Percentiles rank a stretch among this genome's conserved stretches.
phyloP scores from a whole-genome alignment of 768 basidiomycete genomes.

The Phaeotremella skinneri region DNA sequence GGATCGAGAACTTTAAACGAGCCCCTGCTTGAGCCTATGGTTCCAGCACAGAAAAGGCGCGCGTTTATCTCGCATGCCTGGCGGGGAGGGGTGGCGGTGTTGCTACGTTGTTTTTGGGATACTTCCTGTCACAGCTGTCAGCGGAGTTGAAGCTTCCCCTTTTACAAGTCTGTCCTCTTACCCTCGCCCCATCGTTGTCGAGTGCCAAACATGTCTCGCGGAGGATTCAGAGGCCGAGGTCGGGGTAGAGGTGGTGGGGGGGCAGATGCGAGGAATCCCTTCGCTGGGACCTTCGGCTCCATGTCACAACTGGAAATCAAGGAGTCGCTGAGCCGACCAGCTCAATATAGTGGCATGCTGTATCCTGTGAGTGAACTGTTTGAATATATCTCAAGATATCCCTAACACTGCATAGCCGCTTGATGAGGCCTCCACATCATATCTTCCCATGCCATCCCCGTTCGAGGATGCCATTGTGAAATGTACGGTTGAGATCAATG shows the following conservation, averaged over 20 bases:
- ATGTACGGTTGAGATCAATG: conserved; percentile 24
- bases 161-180: too few species aligned
- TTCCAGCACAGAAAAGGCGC: too few species aligned
- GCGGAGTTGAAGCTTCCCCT: too few species aligned
- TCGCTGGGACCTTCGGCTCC: conserved; percentile 14
- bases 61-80: too few species aligned
- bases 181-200: too few species aligned
- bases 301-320: conserved; percentile 19
- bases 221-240: conserved; percentile 33
- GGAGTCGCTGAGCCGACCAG: conserved; percentile 18
- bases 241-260: conserved; percentile 31
- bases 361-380: conserved; percentile 35
- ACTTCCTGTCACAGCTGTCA: too few species aligned
- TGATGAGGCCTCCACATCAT: conserved; percentile 19
- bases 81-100: too few species aligned
- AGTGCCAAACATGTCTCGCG: conserved; percentile 40
- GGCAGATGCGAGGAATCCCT: conserved; percentile 23
- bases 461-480: conserved; percentile 25
- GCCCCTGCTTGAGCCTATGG: too few species aligned
- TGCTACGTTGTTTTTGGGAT: too few species aligned
- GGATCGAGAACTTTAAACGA: too few species aligned
- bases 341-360: conserved; percentile 29
- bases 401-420: conserved; percentile 23
- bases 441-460: conserved; percentile 22
- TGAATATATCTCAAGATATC: neutral